phyloP scores from a whole-genome alignment of 139 green algal species.

The Limnomonas spitsbergensis region DNA sequence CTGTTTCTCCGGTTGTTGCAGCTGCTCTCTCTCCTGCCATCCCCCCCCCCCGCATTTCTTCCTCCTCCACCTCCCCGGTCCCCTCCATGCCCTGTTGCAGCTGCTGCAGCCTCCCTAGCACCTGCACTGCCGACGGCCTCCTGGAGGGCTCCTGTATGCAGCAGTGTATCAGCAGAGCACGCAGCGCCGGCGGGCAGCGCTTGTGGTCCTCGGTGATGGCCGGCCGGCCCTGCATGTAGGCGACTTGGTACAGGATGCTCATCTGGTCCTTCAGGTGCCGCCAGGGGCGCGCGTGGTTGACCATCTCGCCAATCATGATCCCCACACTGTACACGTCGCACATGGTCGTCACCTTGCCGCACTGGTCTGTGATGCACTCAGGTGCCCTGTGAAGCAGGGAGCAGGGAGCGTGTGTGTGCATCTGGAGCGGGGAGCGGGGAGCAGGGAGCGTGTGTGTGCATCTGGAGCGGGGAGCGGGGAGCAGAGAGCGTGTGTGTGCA shows the following conservation, averaged over 20 bases:
- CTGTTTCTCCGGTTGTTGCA: too few relatives aligned
- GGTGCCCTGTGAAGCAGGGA: too few relatives aligned
- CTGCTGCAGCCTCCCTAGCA: not conserved
- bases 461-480: too few relatives aligned
- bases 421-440: too few relatives aligned
- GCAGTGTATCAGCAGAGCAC: not conserved
- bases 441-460: too few relatives aligned
- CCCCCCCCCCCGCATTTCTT: too few relatives aligned
- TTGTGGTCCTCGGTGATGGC: not conserved
- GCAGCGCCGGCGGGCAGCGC: not conserved
- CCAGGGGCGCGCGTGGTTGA: constrained; percentile 2
- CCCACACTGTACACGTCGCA: constrained; percentile 5
- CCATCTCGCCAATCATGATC: constrained; percentile 11
- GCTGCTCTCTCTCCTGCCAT: too few relatives aligned
- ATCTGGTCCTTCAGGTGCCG: not conserved
- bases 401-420: too few relatives aligned
- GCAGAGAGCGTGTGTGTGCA: too few relatives aligned
- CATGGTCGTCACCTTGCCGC: not conserved
- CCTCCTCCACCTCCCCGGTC: too few relatives aligned
- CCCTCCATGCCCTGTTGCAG: not conserved
- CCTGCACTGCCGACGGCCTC: not conserved
- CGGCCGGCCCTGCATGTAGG: not conserved
- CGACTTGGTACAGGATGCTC: not conserved
- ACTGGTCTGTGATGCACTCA: constrained; percentile 4
- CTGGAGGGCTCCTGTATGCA: not conserved